Percentiles rank a stretch among this genome's conserved stretches.
These are phyloP conservation scores for Allium cepa DNA, from an alignment of 106 monocot species.

Conservation along the genomic window DNA sequence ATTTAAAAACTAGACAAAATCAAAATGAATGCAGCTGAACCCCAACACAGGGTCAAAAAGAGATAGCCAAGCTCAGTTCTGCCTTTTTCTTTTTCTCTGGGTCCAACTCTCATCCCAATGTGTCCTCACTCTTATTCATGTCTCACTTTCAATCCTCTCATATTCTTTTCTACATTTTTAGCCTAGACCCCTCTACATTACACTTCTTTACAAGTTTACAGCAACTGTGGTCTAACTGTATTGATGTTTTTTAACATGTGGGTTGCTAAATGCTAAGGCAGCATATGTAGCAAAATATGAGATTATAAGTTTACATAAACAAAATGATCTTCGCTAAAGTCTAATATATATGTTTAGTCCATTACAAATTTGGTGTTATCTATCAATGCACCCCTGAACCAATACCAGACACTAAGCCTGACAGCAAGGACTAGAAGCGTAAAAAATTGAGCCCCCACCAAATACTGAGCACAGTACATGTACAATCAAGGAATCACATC, in stretches of 20 bases:
- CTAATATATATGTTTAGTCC: no score
- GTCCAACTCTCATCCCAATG: conserved; percentile 4
- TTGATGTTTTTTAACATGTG: conserved; percentile 2
- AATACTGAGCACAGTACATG: neutral
- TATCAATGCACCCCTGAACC: neutral
- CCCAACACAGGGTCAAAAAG: conserved; percentile 7
- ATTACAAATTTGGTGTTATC: no score
- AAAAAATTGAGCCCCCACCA: conserved; percentile 1
- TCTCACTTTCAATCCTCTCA: conserved; percentile 11
- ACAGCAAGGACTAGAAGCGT: conserved; percentile 9
- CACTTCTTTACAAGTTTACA: no score
- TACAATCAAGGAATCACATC: conserved; percentile 10
- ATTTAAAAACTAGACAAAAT: no score
- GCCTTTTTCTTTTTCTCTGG: neutral
- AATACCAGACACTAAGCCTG: neutral
- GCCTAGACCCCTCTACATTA: neutral
- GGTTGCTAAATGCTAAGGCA: neutral
- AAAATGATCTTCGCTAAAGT: no score
- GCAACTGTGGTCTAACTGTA: no score
- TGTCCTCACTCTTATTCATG: neutral
- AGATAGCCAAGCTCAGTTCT: neutral
- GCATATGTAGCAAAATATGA: no score
- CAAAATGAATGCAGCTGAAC: no score
- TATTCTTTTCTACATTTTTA: neutral
- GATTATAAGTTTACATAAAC: no score